phyloP scores from a whole-genome alignment of 2,329 filamentous ascomycete species.

The Neoarthrinium moseri region DNA sequence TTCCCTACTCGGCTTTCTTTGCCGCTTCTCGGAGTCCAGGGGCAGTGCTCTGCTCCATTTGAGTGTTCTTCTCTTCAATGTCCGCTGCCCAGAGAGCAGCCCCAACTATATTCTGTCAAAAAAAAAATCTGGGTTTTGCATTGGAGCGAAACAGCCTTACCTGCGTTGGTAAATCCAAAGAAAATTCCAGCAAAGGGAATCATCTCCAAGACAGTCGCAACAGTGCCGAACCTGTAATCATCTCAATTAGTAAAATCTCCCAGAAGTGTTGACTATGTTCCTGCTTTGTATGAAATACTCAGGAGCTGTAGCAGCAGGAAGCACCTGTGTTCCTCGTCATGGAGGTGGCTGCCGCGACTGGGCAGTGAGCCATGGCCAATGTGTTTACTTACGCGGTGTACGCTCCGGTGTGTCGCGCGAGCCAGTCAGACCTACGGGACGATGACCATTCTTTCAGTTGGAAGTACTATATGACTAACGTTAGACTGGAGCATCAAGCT shows the following conservation, averaged over 20 bases:
- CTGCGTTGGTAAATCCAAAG: conserved; percentile 86
- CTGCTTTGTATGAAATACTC: too few relatives aligned
- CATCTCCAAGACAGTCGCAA: conserved; percentile 80
- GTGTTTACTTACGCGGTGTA: conserved; percentile 81
- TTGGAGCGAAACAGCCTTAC: conserved; percentile 33
- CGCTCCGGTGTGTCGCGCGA: conserved; percentile 68
- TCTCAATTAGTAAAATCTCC: conserved; percentile 10
- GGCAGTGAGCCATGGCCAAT: too few relatives aligned
- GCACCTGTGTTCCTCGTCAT: too few relatives aligned
- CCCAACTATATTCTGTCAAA: conserved; percentile 56
- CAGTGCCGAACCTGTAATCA: conserved; percentile 65
- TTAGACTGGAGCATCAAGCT: conserved; percentile 36
- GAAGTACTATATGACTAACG: conserved; percentile 69
- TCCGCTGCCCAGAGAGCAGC: conserved; percentile 94
- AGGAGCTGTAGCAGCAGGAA: too few relatives aligned
- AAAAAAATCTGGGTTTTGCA: not conserved
- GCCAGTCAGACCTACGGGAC: conserved; percentile 63
- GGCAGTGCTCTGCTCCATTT: conserved; percentile 50
- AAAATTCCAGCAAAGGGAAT: conserved; percentile 79
- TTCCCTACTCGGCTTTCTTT: conserved; percentile 43
- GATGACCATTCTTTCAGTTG: conserved; percentile 82
- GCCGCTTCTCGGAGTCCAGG: conserved; percentile 48
- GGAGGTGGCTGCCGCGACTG: too few relatives aligned
- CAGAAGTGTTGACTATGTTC: not conserved
- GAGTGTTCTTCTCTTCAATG: conserved; percentile 60